Evolutionary conservation across 345 rosid genomes (phyloP), one percentile per base, ranked within the genome.

Genomic region (Laguncularia racemosa): DNA sequence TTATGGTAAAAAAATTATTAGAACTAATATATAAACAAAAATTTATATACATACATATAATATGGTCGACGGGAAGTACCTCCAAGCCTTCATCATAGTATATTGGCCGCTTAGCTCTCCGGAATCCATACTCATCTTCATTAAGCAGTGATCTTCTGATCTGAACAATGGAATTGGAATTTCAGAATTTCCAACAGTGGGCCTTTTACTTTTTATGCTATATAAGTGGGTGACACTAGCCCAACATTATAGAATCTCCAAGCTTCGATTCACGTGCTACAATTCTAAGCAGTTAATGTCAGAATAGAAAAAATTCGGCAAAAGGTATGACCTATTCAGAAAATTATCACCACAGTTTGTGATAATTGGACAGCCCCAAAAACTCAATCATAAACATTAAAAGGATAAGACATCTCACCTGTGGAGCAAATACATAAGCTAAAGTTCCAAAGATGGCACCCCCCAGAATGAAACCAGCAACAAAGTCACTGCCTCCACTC

Each of bases 41-140:
- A 33, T 33, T 33, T 6, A 33, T 6, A 33, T 1, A 4, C 28
- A 23, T 23, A 2, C 4, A 33, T 5, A 33, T 9, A 33, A 33
- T 10, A 7, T 10, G 40, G 4, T 33, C 40, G 40, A 33, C 40
- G 40, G 40, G 0, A 4, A 33, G 69, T 72, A 81, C 95, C 86
- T 86, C 95, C 65, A 88, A 79, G 52, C 95, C 91, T 75, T 92
- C 96, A 48, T 91, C 98, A 54, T 84, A 86, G 61, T 92, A 92
- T 1, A 80, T 69, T 51, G 88, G 88, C 64, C 84, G 73, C 77
- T 76, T 77, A 16, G 95, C 85, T 71, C 53, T 78, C 62, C 77
- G 71, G 62, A 89, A 86, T 51, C 96, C 96, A 46, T 79, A 72
- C 73, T 89, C 96, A 55, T 92, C 85, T 72, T 86, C 96, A 66